Conservation (phyloP, 2,329 filamentous ascomycete species). For the Fonsecaea nubica region DNA sequence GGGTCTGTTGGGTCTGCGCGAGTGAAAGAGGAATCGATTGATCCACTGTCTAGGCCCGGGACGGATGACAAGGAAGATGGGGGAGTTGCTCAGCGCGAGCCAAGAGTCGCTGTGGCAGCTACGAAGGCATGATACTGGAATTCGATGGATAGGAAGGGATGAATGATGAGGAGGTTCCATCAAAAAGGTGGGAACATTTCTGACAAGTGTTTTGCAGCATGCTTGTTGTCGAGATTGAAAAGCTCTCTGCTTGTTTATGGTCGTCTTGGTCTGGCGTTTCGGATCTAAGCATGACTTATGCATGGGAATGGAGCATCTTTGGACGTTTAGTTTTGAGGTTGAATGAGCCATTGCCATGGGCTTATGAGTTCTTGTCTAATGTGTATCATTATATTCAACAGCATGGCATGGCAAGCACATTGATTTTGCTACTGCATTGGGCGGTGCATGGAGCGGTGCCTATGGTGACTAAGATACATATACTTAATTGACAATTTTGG, state of each 20-base stretch:
- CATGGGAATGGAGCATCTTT: background rate
- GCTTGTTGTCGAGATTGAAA: conserved; percentile 5
- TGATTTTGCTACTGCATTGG: background rate
- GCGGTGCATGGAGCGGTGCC: background rate
- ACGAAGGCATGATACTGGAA: conserved; percentile 12
- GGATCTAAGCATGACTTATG: conserved; percentile 4
- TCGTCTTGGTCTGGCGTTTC: background rate
- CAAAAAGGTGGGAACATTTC: background rate
- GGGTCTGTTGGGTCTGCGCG: background rate
- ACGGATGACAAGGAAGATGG: background rate
- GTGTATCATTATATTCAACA: conserved; percentile 13
- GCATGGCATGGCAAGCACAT: conserved; percentile 8
- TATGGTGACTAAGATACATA: background rate
- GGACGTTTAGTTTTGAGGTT: conserved; percentile 6
- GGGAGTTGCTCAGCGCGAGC: background rate
- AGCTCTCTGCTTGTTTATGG: background rate
- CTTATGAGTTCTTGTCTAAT: conserved; percentile 16
- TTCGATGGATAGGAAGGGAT: background rate
- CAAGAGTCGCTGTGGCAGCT: conserved; percentile 1
- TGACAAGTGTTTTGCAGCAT: background rate
- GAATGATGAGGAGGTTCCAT: conserved; percentile 9
- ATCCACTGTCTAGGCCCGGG: background rate
- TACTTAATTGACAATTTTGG: background rate
- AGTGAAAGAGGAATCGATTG: conserved; percentile 1
- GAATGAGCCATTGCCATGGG: conserved; percentile 12